Percentiles rank a stretch among this genome's conserved stretches.
Conservation (phyloP, 148 eudicot species). For the Agrostemma githago region DNA sequence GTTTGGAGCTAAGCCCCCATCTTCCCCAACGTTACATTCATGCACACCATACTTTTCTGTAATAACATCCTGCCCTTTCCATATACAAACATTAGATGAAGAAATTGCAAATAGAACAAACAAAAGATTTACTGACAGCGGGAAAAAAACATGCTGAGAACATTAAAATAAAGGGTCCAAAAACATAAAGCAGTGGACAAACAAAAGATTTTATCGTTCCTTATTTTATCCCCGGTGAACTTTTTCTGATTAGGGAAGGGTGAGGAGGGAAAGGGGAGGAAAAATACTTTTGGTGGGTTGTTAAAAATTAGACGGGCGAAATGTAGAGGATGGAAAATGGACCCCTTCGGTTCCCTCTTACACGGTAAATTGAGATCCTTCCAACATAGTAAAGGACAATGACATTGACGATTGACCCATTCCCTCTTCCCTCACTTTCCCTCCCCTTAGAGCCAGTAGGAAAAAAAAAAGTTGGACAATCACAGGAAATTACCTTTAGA, state of each 20-base stretch:
- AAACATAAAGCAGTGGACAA: not conserved
- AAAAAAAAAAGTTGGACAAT: not conserved
- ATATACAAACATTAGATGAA: conserved; percentile 27
- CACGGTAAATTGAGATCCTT: not conserved
- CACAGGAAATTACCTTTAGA: conserved; percentile 53
- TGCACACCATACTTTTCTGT: conserved; percentile 69
- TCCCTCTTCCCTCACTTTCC: not conserved
- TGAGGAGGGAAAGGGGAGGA: not conserved
- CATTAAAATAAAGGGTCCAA: not conserved
- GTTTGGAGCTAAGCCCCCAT: conserved; percentile 95
- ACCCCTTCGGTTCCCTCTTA: not conserved
- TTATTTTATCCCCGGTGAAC: not conserved
- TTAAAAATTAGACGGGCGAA: not conserved
- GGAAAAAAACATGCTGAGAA: not conserved
- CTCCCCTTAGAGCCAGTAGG: not conserved
- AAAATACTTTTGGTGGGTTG: not conserved
- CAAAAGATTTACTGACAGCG: not conserved
- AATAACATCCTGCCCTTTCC: conserved; percentile 80
- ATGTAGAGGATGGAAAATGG: not conserved
- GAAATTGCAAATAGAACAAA: not conserved
- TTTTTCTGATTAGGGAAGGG: not conserved
- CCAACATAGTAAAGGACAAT: not conserved
- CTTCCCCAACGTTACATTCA: conserved; percentile 87
- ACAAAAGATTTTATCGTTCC: too few relatives aligned
- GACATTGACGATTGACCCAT: not conserved